Conservation (phyloP, 768 basidiomycete genomes). For the Suillus tomentosus region DNA sequence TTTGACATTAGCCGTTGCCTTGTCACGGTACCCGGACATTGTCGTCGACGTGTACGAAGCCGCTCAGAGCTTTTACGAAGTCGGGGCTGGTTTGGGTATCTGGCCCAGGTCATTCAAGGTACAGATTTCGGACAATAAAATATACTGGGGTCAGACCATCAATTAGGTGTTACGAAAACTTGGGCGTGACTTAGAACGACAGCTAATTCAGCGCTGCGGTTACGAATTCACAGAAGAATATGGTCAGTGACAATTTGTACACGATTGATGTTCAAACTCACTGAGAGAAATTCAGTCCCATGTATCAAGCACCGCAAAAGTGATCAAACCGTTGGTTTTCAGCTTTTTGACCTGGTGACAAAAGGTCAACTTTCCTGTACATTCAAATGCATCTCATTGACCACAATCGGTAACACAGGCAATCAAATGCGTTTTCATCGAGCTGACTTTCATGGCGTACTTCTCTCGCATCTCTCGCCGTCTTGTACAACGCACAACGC, state of each 20-base stretch:
- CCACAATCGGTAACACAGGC: slow-evolving; percentile 37
- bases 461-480: slow-evolving; percentile 51
- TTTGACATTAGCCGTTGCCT: slow-evolving; percentile 38
- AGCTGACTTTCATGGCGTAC: slow-evolving; percentile 62
- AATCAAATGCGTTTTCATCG: slow-evolving; percentile 58
- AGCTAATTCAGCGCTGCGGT: slow-evolving; percentile 22
- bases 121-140: not conserved
- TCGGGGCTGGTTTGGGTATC: slow-evolving; percentile 63
- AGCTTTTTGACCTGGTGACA: slow-evolving; percentile 54
- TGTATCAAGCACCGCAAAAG: slow-evolving; percentile 61
- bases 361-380: slow-evolving; percentile 45
- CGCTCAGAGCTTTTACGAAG: slow-evolving; percentile 48
- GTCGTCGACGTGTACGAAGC: slow-evolving; percentile 60
- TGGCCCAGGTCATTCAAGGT: slow-evolving; percentile 40
- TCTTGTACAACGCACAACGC: slow-evolving; percentile 49
- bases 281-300: slow-evolving; percentile 39
- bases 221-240: slow-evolving; percentile 24
- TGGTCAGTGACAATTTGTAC: slow-evolving; percentile 17
- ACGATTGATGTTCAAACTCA: not conserved
- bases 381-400: not conserved
- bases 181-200: slow-evolving; percentile 21
- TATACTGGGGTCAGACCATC: not conserved
- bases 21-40: slow-evolving; percentile 49
- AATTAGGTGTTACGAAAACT: slow-evolving; percentile 27
- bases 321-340: slow-evolving; percentile 55